Percentiles rank a stretch among this genome's conserved stretches.
Conservation (phyloP, 495 filamentous ascomycete genomes). For the Aspergillus sparsus region DNA sequence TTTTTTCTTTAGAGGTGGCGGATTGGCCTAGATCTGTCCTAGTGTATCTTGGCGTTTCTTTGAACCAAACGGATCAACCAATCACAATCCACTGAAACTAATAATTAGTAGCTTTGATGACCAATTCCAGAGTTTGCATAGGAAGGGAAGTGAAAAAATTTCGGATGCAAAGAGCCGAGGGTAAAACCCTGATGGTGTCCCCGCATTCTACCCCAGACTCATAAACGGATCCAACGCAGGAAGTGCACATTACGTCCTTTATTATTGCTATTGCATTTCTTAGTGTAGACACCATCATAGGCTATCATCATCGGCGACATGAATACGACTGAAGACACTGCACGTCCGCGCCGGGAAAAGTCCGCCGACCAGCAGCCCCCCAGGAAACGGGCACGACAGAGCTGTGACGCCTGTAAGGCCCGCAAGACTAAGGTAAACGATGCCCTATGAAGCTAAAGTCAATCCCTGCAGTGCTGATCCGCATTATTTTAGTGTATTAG, state of each 20-base stretch:
- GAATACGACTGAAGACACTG: not conserved
- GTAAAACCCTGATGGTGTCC: not conserved
- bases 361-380: not conserved
- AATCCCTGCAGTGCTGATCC: not conserved
- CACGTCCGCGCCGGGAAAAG: not conserved
- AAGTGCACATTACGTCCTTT: not conserved
- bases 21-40: too few species aligned
- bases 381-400: not conserved
- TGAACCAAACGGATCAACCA: too few species aligned
- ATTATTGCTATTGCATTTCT: not conserved
- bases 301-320: not conserved
- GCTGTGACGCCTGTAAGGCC: constrained; percentile 3
- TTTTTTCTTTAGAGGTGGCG: too few species aligned
- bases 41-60: too few species aligned
- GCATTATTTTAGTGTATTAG: not conserved
- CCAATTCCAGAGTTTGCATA: too few species aligned
- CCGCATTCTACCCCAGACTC: constrained; percentile 1
- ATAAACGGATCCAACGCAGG: not conserved
- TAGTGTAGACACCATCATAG: not conserved
- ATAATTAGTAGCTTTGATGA: too few species aligned
- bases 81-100: too few species aligned
- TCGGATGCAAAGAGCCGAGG: not conserved
- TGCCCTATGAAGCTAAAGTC: too few species aligned
- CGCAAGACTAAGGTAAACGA: constrained; percentile 4
- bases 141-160: too few species aligned